Base-by-base conservation (phyloP, 2,329 filamentous ascomycete species). In the Sporothrix phasma region DNA sequence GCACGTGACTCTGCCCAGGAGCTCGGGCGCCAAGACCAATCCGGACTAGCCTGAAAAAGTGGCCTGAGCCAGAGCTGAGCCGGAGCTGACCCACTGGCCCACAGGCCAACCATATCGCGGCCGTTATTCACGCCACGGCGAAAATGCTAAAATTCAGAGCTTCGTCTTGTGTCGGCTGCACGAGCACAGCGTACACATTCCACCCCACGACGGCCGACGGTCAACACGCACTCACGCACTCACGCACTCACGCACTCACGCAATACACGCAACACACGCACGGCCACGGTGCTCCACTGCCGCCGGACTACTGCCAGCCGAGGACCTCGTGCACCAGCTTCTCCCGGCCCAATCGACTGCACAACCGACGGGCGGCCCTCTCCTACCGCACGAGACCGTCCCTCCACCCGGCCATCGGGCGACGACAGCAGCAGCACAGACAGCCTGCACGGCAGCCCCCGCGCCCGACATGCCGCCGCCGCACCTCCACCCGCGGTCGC, bases 401-500 rank as follows among this genome's bases (percentile, higher is more conserved):
- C n/a, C n/a, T n/a, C n/a, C n/a, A n/a, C n/a, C n/a, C n/a, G n/a
- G n/a, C n/a, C n/a, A n/a, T n/a, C n/a, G n/a, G n/a, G n/a, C n/a
- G n/a, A n/a, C n/a, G n/a, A n/a, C n/a, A n/a, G n/a, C n/a, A n/a
- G n/a, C n/a, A n/a, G n/a, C n/a, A n/a, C n/a, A n/a, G n/a, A n/a
- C n/a, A n/a, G n/a, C n/a, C n/a, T n/a, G n/a, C n/a, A n/a, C n/a
- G n/a, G n/a, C n/a, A n/a, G n/a, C n/a, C n/a, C n/a, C 56, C 53
- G 5, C 41, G 31, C 68, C 70, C 77, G 22, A 41, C 15, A 94
- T 94, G 89, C 87, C 90, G 71, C 89, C 90, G 67, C 88, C 90
- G 69, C 88, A 93, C 77, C 86, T 99, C 47, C 94, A 99, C 76
- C 94, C 94, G 39, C 88, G 92, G 75, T 97, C 93, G 69, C 88